These are phyloP conservation scores for Phalaenopsis hybrid DNA, from an alignment of 116 monocot genomes.

Conservation along the genomic window DNA sequence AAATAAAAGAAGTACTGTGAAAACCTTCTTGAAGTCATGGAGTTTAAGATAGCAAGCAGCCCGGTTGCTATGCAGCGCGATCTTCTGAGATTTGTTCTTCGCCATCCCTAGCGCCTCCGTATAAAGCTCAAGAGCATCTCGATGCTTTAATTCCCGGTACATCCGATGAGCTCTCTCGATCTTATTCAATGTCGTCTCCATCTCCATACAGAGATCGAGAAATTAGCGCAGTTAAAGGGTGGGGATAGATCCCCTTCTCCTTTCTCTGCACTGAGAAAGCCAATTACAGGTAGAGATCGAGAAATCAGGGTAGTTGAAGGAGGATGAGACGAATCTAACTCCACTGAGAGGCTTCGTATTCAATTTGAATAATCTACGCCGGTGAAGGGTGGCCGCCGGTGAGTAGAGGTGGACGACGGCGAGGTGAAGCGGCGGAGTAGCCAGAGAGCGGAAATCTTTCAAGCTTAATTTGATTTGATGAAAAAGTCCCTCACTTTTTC, in stretches of 20 bases:
- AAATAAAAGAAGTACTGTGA: not conserved
- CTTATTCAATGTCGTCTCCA: slow-evolving; percentile 25
- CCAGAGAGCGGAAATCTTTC: not conserved
- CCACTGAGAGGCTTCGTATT: not conserved
- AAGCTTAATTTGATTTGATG: not conserved
- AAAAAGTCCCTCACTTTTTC: not conserved
- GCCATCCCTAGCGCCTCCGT: slow-evolving; percentile 81
- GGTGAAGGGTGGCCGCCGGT: no score
- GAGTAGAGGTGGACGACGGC: not conserved
- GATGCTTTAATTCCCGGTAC: slow-evolving; percentile 69
- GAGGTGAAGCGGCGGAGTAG: not conserved
- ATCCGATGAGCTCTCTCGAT: slow-evolving; percentile 90
- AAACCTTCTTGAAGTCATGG: slow-evolving; percentile 77
- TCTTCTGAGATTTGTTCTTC: slow-evolving; percentile 79
- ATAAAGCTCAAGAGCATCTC: slow-evolving; percentile 73
- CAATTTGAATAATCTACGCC: not conserved
- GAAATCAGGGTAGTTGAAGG: not conserved
- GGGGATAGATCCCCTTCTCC: not conserved
- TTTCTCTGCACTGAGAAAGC: not conserved
- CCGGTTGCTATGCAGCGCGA: slow-evolving; percentile 89
- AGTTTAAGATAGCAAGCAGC: slow-evolving; percentile 96
- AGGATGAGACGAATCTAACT: not conserved
- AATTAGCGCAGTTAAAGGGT: not conserved
- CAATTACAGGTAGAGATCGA: not conserved
- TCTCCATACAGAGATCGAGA: not conserved